These are phyloP conservation scores for Thecaphora frezii DNA, from an alignment of 1,284 basidiomycete genomes.

Conservation along the genomic window DNA sequence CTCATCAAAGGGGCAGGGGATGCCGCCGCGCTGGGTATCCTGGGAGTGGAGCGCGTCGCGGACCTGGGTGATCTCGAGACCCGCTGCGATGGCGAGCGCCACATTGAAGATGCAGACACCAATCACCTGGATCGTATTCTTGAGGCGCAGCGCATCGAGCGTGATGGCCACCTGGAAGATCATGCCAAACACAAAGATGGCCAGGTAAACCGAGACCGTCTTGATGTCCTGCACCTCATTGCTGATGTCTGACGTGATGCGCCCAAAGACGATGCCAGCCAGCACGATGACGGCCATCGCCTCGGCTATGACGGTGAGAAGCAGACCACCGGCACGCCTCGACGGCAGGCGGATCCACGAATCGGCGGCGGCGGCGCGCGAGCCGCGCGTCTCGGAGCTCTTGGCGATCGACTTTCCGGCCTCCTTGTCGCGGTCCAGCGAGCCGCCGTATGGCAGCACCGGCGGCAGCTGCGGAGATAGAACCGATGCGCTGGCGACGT, in stretches of 20 bases:
- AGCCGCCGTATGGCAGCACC: too few species aligned
- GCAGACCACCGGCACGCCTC: constrained; percentile 12
- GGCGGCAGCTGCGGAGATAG: too few species aligned
- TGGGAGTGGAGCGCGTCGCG: constrained; percentile 35
- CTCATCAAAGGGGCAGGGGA: constrained; percentile 21
- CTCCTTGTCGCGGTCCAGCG: neutral
- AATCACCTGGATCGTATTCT: constrained; percentile 51
- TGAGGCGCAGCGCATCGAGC: constrained; percentile 45
- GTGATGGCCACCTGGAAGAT: constrained; percentile 44
- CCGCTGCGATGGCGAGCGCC: constrained; percentile 42
- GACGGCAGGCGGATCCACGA: constrained; percentile 25
- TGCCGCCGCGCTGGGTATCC: constrained; percentile 17
- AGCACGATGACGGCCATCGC: constrained; percentile 37
- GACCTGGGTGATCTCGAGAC: constrained; percentile 46
- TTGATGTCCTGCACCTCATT: constrained; percentile 46
- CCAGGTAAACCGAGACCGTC: constrained; percentile 47
- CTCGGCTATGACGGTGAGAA: constrained; percentile 30
- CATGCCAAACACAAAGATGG: constrained; percentile 45
- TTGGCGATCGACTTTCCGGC: neutral
- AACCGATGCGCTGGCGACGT: too few species aligned
- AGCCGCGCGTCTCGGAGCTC: neutral
- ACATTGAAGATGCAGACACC: constrained; percentile 49
- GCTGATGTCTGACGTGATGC: constrained; percentile 25
- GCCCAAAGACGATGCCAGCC: constrained; percentile 40
- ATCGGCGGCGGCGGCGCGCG: constrained; percentile 8